phyloP scores from a whole-genome alignment of 495 filamentous ascomycete species.

The Neurospora sp. region DNA sequence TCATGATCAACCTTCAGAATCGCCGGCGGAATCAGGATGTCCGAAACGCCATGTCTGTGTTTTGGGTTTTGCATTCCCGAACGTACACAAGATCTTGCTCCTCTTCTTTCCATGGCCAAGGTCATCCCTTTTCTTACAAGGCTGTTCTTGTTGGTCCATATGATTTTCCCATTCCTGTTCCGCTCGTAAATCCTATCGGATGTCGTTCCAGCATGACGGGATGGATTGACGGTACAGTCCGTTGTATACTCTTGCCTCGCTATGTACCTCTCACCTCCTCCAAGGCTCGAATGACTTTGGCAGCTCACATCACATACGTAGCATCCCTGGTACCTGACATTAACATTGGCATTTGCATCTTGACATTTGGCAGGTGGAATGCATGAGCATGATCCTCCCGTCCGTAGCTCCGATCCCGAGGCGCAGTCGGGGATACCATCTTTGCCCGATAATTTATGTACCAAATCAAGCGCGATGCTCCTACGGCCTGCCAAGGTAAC shows the following conservation, averaged over 20 bases:
- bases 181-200: neutral
- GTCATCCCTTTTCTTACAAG: neutral
- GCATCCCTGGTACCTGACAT: neutral
- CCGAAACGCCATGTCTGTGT: no score
- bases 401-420: neutral
- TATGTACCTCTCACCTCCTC: neutral
- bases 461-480: neutral
- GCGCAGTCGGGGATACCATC: neutral
- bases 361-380: neutral
- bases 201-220: neutral
- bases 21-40: neutral
- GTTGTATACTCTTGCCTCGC: neutral
- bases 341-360: neutral
- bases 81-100: no score
- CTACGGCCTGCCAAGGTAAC: neutral
- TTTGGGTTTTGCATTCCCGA: no score
- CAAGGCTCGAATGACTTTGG: neutral
- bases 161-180: neutral
- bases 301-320: neutral
- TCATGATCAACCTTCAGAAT: neutral
- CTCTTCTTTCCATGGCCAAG: no score
- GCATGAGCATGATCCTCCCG: neutral
- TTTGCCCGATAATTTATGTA: neutral
- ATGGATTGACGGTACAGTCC: neutral
- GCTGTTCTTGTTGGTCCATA: neutral